Evolutionary conservation across 1,139 yeast species (phyloP).

Genomic region (Kodamaea sp.): DNA sequence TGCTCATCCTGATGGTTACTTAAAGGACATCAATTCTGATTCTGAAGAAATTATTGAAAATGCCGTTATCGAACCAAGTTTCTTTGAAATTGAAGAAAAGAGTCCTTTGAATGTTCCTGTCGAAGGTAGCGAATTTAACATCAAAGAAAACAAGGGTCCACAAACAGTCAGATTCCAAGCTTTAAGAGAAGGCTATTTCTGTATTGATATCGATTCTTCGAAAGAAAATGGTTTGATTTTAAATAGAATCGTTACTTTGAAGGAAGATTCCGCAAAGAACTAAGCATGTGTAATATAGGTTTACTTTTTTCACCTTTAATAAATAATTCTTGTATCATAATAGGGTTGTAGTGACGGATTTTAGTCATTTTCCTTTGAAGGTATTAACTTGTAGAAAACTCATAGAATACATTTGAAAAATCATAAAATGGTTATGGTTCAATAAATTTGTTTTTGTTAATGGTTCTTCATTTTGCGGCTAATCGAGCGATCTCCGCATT

Average conservation of each 20-base stretch:
- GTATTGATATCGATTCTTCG: constrained; percentile 77
- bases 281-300: constrained; percentile 6
- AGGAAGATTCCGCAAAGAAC: constrained; percentile 61
- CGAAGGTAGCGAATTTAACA: constrained; percentile 66
- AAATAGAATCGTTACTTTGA: constrained; percentile 86
- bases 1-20: constrained; percentile 81
- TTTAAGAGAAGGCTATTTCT: constrained; percentile 92
- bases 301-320: background rate
- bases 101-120: constrained; percentile 76
- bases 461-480: too few species aligned
- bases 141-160: constrained; percentile 56
- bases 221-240: constrained; percentile 55
- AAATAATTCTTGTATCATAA: background rate
- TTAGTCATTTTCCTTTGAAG: too few species aligned
- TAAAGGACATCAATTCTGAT: constrained; percentile 76
- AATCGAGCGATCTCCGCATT: too few species aligned
- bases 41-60: constrained; percentile 65
- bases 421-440: too few species aligned
- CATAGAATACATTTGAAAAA: too few species aligned
- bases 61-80: constrained; percentile 79
- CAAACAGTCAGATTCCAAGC: constrained; percentile 98
- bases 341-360: too few species aligned
- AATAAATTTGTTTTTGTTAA: too few species aligned
- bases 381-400: too few species aligned
- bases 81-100: constrained; percentile 59